Evolutionary conservation across 176 grass and related monocot species (phyloP), one percentile per base, ranked within the genome.

Genomic region (Lolium multiflorum): DNA sequence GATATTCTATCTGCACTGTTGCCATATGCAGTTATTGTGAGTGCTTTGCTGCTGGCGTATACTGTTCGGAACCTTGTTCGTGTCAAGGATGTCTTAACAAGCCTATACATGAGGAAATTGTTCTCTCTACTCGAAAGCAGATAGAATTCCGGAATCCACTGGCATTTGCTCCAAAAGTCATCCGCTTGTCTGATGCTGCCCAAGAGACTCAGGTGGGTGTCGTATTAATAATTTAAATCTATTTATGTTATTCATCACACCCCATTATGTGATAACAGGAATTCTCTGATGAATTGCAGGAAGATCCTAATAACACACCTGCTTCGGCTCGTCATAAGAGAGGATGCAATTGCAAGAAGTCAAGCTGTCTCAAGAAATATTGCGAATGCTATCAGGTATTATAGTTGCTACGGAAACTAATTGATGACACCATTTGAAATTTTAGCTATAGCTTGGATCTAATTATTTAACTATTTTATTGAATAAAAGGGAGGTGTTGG

Each of bases 261-360:
- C 7, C 24, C 41, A 24, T 38, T 18, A 44, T 65, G 3, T 83
- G 67, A 46, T 89, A 52, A 52, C 56, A 84, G 56, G 86, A 44
- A 47, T 71, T 61, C 10, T 85, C 55, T 72, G n/a, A 74, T 80
- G 18, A 79, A 68, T 90, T 82, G 74, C 76, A 99, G 92, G 94
- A 99, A 82, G 94, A 97, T 78, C 84, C 89, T 86, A 96, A 94
- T 78, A 97, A 78, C 26, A 99, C 97, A 84, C 97, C 97, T 50
- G 94, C 97, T 87, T 99, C 97, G 69, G 92, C 97, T 73, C 90
- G 97, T 38, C 97, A 99, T 79, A 99, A 99, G 89, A 93, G 97
- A 87, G 97, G 97, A 91, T 99, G 97, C 87, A 99, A 99, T 85
- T 99, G 97, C 79, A 99, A 99, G 80, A 99, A 97, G 54, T 99